phyloP scores from a whole-genome alignment of 352 stramenopile species.

The Pythium graminicola region DNA sequence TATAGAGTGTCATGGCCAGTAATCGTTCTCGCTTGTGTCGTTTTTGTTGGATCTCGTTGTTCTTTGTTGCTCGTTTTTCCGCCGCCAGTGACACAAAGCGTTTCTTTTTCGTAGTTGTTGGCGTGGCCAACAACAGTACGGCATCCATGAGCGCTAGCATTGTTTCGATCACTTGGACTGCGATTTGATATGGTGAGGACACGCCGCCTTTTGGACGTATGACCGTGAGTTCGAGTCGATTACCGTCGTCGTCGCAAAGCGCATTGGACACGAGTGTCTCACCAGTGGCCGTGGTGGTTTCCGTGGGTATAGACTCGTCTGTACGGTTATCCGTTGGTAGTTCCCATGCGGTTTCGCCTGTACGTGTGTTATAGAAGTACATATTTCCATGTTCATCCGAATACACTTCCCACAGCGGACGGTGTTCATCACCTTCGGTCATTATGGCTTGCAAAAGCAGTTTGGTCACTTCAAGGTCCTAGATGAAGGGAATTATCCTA shows the following conservation, averaged over 20 bases:
- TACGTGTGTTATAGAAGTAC: conserved; percentile 70
- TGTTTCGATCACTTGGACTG: conserved; percentile 40
- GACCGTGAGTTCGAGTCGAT: conserved; percentile 17
- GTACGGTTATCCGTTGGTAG: conserved; percentile 32
- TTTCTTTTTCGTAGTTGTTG: conserved; percentile 20
- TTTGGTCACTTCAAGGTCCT: conserved; percentile 24
- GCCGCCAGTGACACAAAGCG: conserved; percentile 47
- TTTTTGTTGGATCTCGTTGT: conserved; percentile 34
- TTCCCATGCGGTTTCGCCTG: conserved; percentile 66
- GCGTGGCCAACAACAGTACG: conserved; percentile 1
- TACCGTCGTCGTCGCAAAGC: conserved; percentile 15
- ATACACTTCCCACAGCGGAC: conserved; percentile 53
- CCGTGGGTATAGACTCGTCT: not conserved
- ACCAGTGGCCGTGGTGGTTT: not conserved
- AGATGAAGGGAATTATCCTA: no score
- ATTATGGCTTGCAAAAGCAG: not conserved
- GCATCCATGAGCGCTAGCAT: conserved; percentile 34
- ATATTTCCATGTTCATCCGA: conserved; percentile 58
- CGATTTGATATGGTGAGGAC: conserved; percentile 35
- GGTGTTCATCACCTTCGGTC: not conserved
- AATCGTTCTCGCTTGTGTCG: conserved; percentile 34
- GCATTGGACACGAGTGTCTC: conserved; percentile 16
- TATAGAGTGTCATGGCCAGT: conserved; percentile 30
- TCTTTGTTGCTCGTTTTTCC: conserved; percentile 41
- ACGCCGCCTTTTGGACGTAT: conserved; percentile 7